Evolutionary conservation across 495 filamentous ascomycete genomes (phyloP).

Genomic region (Pseudomonodictys pantanalensis): DNA sequence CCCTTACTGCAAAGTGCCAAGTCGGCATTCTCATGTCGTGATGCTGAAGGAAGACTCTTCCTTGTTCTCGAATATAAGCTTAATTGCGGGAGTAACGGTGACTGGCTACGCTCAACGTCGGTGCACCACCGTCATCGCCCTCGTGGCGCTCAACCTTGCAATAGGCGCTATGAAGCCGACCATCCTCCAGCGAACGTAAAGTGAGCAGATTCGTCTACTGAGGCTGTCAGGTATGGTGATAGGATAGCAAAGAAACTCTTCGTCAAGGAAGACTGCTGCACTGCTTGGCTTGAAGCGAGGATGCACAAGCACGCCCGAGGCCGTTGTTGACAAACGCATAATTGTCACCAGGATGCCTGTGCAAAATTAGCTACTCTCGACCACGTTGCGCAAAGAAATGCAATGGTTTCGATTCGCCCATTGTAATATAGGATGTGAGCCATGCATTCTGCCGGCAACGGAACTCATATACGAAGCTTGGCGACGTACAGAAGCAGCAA

Average conservation of each 20-base stretch:
- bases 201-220: no score
- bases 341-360: neutral
- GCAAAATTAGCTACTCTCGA: neutral
- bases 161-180: neutral
- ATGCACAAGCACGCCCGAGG: neutral
- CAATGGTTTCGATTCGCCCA: conserved; percentile 1
- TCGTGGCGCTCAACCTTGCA: neutral
- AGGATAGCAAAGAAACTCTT: neutral
- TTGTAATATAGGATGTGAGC: conserved; percentile 14
- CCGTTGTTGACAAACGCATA: neutral
- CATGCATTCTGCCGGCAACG: conserved; percentile 26
- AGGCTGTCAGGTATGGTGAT: no score
- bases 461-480: conserved; percentile 9
- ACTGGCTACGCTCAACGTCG: neutral
- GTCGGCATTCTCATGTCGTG: conserved; percentile 11
- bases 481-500: neutral
- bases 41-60: neutral
- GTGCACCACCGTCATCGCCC: neutral
- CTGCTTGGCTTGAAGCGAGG: neutral
- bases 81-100: conserved; percentile 4
- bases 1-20: conserved; percentile 12
- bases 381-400: neutral
- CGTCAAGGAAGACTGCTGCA: neutral
- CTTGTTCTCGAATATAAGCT: conserved; percentile 7
- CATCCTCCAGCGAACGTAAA: no score